Base-by-base conservation (phyloP, 73 alveolate species). In the Paramecium tetraurelia region DNA sequence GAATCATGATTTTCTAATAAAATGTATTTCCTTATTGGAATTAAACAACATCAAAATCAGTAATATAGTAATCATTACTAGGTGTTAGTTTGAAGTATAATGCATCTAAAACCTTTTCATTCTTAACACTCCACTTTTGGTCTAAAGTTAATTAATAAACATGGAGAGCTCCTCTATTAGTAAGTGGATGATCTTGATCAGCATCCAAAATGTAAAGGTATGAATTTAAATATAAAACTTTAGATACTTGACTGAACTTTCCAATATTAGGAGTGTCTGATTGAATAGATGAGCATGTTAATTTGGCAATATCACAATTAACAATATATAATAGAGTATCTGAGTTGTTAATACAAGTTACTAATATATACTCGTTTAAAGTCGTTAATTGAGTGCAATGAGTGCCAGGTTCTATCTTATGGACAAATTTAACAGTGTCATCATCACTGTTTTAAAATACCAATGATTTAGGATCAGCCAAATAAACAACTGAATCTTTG, bases 41-140 rank as follows among this genome's bases (percentile, higher is more conserved):
- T 80, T 80, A 38, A 0, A 80, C 72, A 7, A 80, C 48, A 41
- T 80, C 90, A 44, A 80, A 80, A 80, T 80, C 90, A 43, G 90
- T 53, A 2, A 53, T 20, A 18, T 18, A 53, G 31, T 18, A 53
- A 18, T 18, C 27, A 53, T 53, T 53, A 16, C 0, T 0, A n/a
- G 1, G 2, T 27, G 31, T 0, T 27, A 27, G 31, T 27, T 4
- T 20, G 35, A 53, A 53, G 22, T 53, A 53, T 53, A 2, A n/a
- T 53, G n/a, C 69, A 53, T 53, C 31, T 18, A 53, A 7, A 0
- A 18, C 31, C 21, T 18, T 53, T 53, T 53, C 31, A 53, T 53
- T 53, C 21, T 53, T 53, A 18, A 53, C 11, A 53, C 69, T 53
- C 69, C 69, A 53, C 35, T 53, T 53, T 18, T 20, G 21, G n/a